A percentile compares a stretch with the other conserved stretches of the same genome.
These are phyloP conservation scores for Pichia paraexigua DNA, from an alignment of 805 yeast species.

Conservation along the genomic window DNA sequence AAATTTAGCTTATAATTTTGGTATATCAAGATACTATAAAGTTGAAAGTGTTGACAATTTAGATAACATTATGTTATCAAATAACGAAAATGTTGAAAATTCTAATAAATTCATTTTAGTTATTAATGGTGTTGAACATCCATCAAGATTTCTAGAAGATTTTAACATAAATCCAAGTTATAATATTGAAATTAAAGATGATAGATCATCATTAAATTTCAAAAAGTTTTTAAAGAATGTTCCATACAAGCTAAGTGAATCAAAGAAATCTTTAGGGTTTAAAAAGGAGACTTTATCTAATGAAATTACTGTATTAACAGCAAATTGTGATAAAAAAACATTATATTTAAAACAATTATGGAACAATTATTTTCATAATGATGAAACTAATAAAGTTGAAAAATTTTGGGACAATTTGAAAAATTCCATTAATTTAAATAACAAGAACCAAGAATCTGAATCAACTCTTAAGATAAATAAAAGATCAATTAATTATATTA, in stretches of 20 bases:
- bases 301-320: conserved; percentile 20
- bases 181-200: conserved; percentile 15
- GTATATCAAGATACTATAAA: conserved; percentile 30
- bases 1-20: conserved; percentile 40
- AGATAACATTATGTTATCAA: conserved; percentile 12
- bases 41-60: conserved; percentile 25
- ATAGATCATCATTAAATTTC: conserved; percentile 14
- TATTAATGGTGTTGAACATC: conserved; percentile 35
- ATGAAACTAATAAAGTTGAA: conserved; percentile 27
- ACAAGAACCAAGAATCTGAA: neutral
- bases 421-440: conserved; percentile 10
- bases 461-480: conserved; percentile 10
- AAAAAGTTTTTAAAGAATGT: conserved; percentile 19
- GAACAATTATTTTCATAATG: conserved; percentile 19
- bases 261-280: conserved; percentile 6
- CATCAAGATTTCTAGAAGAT: conserved; percentile 23
- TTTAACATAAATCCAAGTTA: conserved; percentile 17
- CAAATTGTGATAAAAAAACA: conserved; percentile 3
- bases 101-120: conserved; percentile 14
- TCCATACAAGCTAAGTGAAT: conserved; percentile 17
- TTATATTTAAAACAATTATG: conserved; percentile 15
- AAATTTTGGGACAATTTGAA: conserved; percentile 32
- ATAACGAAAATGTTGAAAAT: neutral
- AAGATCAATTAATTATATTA: conserved; percentile 29
- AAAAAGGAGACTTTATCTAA: conserved; percentile 20